Base-by-base conservation (phyloP, 768 basidiomycete genomes). In the Neoboletus brunneissimus region DNA sequence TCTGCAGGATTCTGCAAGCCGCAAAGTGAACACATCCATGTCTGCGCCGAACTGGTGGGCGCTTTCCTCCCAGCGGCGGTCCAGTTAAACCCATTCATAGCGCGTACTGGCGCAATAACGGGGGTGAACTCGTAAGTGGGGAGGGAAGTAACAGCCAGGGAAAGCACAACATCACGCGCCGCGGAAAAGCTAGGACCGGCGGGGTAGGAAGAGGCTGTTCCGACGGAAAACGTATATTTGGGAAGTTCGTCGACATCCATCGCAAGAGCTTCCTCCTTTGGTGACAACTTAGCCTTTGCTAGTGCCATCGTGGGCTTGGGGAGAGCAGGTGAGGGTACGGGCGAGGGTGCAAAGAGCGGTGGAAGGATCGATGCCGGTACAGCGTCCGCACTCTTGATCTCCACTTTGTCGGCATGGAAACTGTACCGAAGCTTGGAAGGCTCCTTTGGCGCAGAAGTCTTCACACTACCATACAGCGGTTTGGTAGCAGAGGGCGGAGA, bases 391-490 rank as follows among this genome's bases (percentile, higher is more conserved):
- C 55, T 48, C 52, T 62, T 61, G 31, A 64, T 67, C 56, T 76
- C 75, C 29, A 76, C 76, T 57, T 70, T 72, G 52, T 86, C 87
- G 3, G 82, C 79, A 46, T 84, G 81, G 69, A 87, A 82, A 61
- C 88, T 88, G 62, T 79, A 87, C 27, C 89, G 82, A 54, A 91
- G 76, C 65, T 90, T 91, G 56, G 89, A 90, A 2, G 89, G 88
- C 53, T 88, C 87, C 65, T 85, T 88, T 1, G 89, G 89, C 10
- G 79, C 79, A 27, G 76, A 81, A 3, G 80, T 72, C 66, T 85
- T 87, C 41, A 71, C 40, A n/a, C 38, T 37, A 45, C 64, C 54
- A 29, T 67, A 64, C 23, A 59, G 31, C 27, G 61, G 48, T 46
- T 71, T 72, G 9, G 66, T 55, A 38, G 45, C 57, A 16, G 65